Evolutionary conservation across 441 rosid genomes (phyloP).

Genomic region (Corymbia calophylla): DNA sequence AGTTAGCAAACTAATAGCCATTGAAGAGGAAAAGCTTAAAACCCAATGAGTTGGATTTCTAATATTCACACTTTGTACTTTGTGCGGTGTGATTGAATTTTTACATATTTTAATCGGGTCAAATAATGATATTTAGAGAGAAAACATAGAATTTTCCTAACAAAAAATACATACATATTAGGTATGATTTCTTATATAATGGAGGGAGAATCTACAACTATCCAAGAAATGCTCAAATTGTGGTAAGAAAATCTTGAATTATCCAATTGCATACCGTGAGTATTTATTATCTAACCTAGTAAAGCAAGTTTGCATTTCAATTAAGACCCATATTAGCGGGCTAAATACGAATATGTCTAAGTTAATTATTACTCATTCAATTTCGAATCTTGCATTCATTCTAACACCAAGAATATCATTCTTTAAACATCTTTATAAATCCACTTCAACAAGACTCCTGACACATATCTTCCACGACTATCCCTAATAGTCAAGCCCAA

Average conservation of each 20-base stretch:
- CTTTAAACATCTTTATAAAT: background rate
- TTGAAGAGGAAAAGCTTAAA: too few species aligned
- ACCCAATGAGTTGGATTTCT: too few species aligned
- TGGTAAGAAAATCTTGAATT: background rate
- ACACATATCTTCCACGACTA: background rate
- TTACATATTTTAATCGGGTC: too few species aligned
- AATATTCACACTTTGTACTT: background rate
- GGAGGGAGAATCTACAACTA: too few species aligned
- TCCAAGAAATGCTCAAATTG: too few species aligned
- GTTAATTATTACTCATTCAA: background rate
- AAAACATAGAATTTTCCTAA: too few species aligned
- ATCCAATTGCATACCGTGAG: background rate
- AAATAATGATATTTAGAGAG: too few species aligned
- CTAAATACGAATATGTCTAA: background rate
- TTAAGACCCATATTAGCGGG: background rate
- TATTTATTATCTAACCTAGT: background rate
- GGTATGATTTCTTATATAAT: too few species aligned
- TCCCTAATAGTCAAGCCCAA: background rate
- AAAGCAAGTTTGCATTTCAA: too few species aligned
- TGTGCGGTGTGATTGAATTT: too few species aligned
- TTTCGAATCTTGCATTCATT: background rate
- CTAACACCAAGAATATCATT: background rate
- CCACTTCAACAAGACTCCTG: background rate
- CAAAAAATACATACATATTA: too few species aligned
- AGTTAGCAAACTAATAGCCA: too few species aligned